phyloP scores from a whole-genome alignment of 2,329 filamentous ascomycete genomes.

The Claviceps purpurea region DNA sequence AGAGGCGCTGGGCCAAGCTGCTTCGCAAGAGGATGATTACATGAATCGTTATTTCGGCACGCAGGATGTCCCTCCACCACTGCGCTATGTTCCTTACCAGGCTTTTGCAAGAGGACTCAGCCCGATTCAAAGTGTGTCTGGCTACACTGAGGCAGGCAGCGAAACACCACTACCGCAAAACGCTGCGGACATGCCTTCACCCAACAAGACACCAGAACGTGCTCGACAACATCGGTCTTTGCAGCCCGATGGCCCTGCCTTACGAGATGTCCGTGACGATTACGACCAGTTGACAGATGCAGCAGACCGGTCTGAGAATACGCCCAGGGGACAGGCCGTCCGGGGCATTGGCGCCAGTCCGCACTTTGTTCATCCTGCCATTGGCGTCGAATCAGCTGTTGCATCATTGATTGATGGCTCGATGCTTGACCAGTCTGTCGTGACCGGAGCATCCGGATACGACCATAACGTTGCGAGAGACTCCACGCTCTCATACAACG shows the following conservation, averaged over 20 bases:
- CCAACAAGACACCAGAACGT: constrained; percentile 37
- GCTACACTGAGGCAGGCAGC: constrained; percentile 60
- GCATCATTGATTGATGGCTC: constrained; percentile 77
- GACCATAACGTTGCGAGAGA: constrained; percentile 28
- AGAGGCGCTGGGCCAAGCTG: constrained; percentile 16
- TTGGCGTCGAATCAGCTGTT: constrained; percentile 76
- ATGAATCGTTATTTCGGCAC: constrained; percentile 38
- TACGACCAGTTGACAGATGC: constrained; percentile 43
- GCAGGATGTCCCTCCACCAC: constrained; percentile 49
- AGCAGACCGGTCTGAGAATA: constrained; percentile 42
- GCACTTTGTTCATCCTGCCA: constrained; percentile 57
- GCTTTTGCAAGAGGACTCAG: constrained; percentile 62
- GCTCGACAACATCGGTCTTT: constrained; percentile 20
- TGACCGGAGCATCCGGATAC: constrained; percentile 47
- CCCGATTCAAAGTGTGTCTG: constrained; percentile 85
- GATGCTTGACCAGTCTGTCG: constrained; percentile 49
- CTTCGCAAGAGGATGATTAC: constrained; percentile 29
- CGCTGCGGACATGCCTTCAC: constrained; percentile 37
- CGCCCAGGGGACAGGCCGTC: constrained; percentile 56
- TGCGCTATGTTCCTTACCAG: constrained; percentile 56
- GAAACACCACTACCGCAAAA: constrained; percentile 43
- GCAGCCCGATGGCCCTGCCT: constrained; percentile 20
- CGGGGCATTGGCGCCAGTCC: constrained; percentile 60
- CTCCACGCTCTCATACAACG: constrained; percentile 24
- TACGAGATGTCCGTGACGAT: constrained; percentile 34